Conservation (phyloP, 805 yeast genomes). For the Saturnispora mendoncae region DNA sequence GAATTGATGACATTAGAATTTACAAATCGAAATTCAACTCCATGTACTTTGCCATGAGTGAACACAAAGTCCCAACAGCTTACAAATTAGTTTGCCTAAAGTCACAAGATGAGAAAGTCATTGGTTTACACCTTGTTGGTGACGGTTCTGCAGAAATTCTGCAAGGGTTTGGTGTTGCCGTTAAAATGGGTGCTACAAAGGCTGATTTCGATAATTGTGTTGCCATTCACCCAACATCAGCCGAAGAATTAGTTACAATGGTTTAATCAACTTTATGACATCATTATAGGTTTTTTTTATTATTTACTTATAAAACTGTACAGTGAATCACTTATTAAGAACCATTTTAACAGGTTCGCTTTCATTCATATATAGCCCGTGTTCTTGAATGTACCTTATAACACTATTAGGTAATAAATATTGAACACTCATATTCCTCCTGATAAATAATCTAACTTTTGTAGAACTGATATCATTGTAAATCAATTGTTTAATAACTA, state of each 20-base stretch:
- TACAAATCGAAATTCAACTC: conserved; percentile 79
- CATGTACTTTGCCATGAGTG: conserved; percentile 88
- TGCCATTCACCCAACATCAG: conserved; percentile 97
- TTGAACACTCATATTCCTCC: conserved; percentile 96
- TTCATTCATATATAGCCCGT: conserved; percentile 73
- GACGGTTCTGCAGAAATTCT: conserved; percentile 85
- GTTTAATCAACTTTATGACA: conserved; percentile 16
- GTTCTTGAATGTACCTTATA: conserved; percentile 89
- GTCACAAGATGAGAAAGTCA: conserved; percentile 84
- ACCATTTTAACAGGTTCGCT: conserved; percentile 94
- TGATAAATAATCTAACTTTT: conserved; percentile 81
- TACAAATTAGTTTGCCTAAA: conserved; percentile 68
- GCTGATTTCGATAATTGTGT: conserved; percentile 91
- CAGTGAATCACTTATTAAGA: conserved; percentile 24
- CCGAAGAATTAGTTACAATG: conserved; percentile 94
- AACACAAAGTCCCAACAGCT: conserved; percentile 73
- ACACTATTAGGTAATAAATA: conserved; percentile 90
- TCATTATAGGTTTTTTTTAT: background rate
- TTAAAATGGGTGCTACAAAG: conserved; percentile 99
- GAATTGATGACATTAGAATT: conserved; percentile 68
- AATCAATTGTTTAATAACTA: conserved; percentile 91
- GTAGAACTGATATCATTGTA: conserved; percentile 95
- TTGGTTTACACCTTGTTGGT: conserved; percentile 91
- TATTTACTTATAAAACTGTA: background rate
- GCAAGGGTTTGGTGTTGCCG: conserved; percentile 97